These are phyloP conservation scores for Neurospora africana DNA, from an alignment of 495 filamentous ascomycete species.

Conservation along the genomic window DNA sequence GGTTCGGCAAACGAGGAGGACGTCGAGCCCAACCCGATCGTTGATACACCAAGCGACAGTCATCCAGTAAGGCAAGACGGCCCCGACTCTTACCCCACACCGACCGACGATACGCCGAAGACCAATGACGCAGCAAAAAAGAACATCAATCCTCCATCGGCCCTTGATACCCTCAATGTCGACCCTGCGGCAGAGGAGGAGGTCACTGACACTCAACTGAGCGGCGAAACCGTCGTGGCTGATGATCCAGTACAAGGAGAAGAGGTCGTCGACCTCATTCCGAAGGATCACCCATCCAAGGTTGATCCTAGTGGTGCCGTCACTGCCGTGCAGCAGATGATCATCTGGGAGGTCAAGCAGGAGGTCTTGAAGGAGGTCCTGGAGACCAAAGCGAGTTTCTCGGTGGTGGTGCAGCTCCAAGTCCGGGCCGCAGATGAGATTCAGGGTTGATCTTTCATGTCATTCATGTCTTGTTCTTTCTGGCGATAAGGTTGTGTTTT, in stretches of 20 bases:
- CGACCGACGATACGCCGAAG: background rate
- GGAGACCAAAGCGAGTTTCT: background rate
- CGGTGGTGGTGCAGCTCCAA: background rate
- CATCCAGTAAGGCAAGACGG: background rate
- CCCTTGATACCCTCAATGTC: background rate
- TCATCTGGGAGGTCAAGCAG: background rate
- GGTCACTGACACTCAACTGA: background rate
- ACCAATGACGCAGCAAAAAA: background rate
- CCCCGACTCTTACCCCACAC: background rate
- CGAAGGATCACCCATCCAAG: background rate
- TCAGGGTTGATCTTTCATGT: background rate
- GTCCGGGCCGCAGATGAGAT: background rate
- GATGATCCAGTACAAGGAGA: background rate
- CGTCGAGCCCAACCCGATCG: background rate
- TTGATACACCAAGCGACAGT: background rate
- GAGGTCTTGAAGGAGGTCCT: background rate
- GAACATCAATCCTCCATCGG: background rate
- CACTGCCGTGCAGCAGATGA: background rate
- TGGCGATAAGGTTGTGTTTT: background rate
- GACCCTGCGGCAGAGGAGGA: background rate
- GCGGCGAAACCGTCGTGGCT: background rate
- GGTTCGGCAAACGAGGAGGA: no score
- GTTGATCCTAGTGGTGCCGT: background rate
- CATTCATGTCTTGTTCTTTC: background rate
- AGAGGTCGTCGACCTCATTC: background rate